phyloP scores from a whole-genome alignment of 345 rosid genomes.

The Gossypium australe region DNA sequence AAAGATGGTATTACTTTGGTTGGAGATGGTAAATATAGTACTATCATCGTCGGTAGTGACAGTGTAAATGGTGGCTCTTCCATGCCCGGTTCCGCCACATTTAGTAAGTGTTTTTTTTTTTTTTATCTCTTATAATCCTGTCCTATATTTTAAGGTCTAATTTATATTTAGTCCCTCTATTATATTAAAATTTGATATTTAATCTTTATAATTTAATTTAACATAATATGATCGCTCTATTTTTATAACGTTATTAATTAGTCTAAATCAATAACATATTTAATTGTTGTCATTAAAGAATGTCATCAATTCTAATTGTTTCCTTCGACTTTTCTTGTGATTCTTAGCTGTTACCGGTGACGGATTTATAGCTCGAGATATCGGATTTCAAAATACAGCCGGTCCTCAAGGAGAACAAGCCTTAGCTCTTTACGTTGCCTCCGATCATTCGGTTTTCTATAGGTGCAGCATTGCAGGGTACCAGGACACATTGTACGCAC shows the following conservation, averaged over 20 bases:
- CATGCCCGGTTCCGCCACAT: slow-evolving; percentile 58
- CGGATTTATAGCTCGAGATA: slow-evolving; percentile 64
- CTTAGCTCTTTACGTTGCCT: slow-evolving; percentile 49
- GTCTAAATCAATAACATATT: too few relatives aligned
- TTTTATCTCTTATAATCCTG: background rate
- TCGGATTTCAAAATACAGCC: slow-evolving; percentile 78
- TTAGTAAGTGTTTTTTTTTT: slow-evolving; percentile 39
- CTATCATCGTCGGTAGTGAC: slow-evolving; percentile 48
- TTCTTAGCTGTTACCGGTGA: slow-evolving; percentile 63
- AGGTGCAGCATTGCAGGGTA: slow-evolving; percentile 72
- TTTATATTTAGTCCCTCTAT: background rate
- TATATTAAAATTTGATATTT: background rate
- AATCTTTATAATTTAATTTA: too few relatives aligned
- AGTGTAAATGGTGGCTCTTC: slow-evolving; percentile 55
- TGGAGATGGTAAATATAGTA: slow-evolving; percentile 76
- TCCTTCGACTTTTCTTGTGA: background rate
- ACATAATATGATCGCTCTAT: too few relatives aligned
- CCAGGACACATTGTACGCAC: slow-evolving; percentile 77
- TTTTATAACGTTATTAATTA: too few relatives aligned
- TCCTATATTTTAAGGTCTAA: background rate
- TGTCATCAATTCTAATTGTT: background rate
- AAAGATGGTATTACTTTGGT: slow-evolving; percentile 64
- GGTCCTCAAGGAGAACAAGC: slow-evolving; percentile 70
- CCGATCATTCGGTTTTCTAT: slow-evolving; percentile 62
- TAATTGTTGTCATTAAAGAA: too few relatives aligned